Conservation (phyloP, 306 rosid genomes). For the Lathyrus tuberosus region DNA sequence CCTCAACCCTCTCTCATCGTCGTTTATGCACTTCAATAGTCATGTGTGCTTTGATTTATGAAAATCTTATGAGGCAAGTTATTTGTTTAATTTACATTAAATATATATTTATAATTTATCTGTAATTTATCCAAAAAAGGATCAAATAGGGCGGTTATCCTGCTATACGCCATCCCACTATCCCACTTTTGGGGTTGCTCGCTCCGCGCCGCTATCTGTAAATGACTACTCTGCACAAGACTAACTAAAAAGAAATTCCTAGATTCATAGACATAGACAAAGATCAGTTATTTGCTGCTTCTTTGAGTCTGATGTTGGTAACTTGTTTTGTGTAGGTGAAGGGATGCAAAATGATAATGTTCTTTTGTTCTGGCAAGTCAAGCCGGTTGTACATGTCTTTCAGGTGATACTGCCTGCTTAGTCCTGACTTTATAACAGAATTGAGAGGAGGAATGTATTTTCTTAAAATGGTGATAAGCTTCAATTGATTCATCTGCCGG, state of each 20-base stretch:
- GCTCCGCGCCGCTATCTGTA: no score
- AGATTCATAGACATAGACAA: neutral
- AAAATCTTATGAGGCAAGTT: no score
- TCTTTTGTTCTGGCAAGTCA: slow-evolving; percentile 98
- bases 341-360: slow-evolving; percentile 67
- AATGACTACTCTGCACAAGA: neutral
- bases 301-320: slow-evolving; percentile 29
- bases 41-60: no score
- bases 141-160: no score
- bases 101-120: no score
- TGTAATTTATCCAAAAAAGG: no score
- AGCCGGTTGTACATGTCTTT: slow-evolving; percentile 88
- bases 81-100: no score
- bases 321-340: slow-evolving; percentile 59
- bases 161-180: no score
- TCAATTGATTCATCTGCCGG: neutral
- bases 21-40: no score
- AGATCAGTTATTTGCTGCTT: slow-evolving; percentile 19
- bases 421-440: slow-evolving; percentile 9
- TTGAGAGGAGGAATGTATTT: slow-evolving; percentile 4
- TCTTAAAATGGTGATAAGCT: neutral
- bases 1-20: no score
- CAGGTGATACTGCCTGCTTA: slow-evolving; percentile 61
- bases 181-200: no score
- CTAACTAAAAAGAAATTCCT: neutral